These are phyloP conservation scores for Trichosporon sp. DNA, from an alignment of 1,284 basidiomycete species.

Conservation along the genomic window DNA sequence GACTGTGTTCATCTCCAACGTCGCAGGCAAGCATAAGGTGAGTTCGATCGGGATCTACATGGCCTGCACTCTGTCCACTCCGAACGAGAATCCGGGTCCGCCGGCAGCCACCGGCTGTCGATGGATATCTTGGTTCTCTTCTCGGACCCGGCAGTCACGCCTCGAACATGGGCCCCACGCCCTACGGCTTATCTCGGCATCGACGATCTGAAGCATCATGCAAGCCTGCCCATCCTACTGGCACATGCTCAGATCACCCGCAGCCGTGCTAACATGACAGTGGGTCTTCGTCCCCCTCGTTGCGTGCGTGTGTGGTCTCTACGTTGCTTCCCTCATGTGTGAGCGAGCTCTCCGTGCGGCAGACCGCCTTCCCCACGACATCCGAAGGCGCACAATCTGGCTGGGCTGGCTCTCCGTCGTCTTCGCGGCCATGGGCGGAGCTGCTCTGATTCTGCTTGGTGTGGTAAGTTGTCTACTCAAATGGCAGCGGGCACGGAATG, in stretches of 20 bases:
- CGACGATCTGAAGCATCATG: too few relatives aligned
- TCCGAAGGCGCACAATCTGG: conserved; percentile 43
- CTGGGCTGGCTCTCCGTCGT: conserved; percentile 48
- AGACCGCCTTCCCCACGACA: conserved; percentile 51
- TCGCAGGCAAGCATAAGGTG: conserved; percentile 46
- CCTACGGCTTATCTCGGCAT: neutral
- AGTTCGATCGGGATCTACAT: neutral
- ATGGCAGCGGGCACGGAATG: neutral
- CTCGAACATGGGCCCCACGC: neutral
- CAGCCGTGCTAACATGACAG: neutral
- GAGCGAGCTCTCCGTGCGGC: conserved; percentile 52
- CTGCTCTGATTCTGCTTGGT: conserved; percentile 49
- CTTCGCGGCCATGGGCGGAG: conserved; percentile 48
- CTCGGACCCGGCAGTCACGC: neutral
- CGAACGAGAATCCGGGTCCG: too few relatives aligned
- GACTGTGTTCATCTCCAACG: conserved; percentile 51
- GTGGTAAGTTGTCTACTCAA: conserved; percentile 34
- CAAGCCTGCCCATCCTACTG: too few relatives aligned
- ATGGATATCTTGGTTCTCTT: neutral
- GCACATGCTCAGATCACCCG: neutral
- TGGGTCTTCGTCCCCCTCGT: neutral
- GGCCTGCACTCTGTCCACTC: too few relatives aligned
- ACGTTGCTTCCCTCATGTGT: conserved; percentile 47
- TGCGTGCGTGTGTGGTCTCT: conserved; percentile 18
- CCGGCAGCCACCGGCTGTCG: neutral